Base-by-base conservation (phyloP, 495 filamentous ascomycete genomes). In the Talaromyces adpressus region DNA sequence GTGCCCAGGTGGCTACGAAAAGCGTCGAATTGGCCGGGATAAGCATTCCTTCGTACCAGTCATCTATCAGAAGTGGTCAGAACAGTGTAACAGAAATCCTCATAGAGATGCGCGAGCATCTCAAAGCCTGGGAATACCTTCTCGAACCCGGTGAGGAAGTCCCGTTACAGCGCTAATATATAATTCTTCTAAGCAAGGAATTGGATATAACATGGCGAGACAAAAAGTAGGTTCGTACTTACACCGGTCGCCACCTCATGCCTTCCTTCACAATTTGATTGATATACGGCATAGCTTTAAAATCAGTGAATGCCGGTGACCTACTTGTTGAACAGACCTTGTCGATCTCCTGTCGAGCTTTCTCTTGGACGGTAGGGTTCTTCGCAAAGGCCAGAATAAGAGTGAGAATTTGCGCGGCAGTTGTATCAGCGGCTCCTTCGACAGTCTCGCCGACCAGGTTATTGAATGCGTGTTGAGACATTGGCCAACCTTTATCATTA, bases 201-300 rank as follows among this genome's bases (percentile, higher is more conserved):
- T 14, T 49, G 1, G 41, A 49, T 49, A n/a, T 27, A 2, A 6
- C 6, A 49, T 49, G 41, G 9, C 11, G 2, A 27, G 25, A 27
- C 4, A 1, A 27, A 27, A 2, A n/a, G 63, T 64, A 89, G 86
- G 1, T 86, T 82, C 25, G 88, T 69, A 2, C 70, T 72, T 56
- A 77, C 6, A 72, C 67, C 1, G 75, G 75, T 16, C 71, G 61
- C 71, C 77, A 78, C 1, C 78, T 63, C 12, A 65, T 61, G 3
- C 66, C 65, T 65, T 79, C 75, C 61, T 80, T 80, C 25, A 78
- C 62, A 20, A 70, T 72, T 53, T 62, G 66, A 52, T 69, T 66
- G 53, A 79, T 71, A 59, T 80, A 81, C 0, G 75, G 79, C n/a
- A 80, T 62, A 0, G 68, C 63, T 9, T 59, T 29, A 34, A 69